Conservation (phyloP, 345 rosid species). For the Punica granatum region DNA sequence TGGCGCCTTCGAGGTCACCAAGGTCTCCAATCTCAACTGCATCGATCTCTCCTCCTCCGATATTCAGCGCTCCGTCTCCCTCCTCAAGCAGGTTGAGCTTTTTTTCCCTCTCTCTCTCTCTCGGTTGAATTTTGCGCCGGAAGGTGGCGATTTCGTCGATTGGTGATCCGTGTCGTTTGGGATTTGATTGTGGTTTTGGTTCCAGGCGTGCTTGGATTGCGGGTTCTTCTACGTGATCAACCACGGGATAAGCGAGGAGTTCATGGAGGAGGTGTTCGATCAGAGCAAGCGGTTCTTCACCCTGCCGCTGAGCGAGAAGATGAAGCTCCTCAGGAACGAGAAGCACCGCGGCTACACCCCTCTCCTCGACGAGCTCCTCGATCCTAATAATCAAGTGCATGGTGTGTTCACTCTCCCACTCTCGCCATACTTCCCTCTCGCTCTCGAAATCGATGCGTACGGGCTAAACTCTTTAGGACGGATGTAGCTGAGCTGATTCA, state of each 20-base stretch:
- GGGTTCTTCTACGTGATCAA: conserved; percentile 80
- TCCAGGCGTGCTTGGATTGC: conserved; percentile 71
- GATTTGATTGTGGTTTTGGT: background rate
- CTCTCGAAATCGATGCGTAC: no score
- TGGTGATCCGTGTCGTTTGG: background rate
- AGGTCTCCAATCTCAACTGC: conserved; percentile 41
- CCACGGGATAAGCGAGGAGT: conserved; percentile 64
- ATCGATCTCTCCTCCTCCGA: conserved; percentile 50
- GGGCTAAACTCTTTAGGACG: no score
- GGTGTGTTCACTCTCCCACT: conserved; percentile 24
- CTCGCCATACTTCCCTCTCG: no score
- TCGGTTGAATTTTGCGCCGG: background rate
- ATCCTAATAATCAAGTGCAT: conserved; percentile 54
- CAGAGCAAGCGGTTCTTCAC: conserved; percentile 55
- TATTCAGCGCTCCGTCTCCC: conserved; percentile 29
- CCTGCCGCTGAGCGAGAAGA: conserved; percentile 51
- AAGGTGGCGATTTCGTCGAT: background rate
- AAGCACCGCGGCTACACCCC: conserved; percentile 79
- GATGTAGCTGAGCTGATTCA: no score
- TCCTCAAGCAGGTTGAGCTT: conserved; percentile 44
- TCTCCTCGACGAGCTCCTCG: conserved; percentile 52
- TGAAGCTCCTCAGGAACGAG: conserved; percentile 62
- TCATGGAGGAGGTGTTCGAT: conserved; percentile 51
- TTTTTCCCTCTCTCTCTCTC: no score
- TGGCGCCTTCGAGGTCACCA: conserved; percentile 14